Base-by-base conservation (phyloP, 2,329 filamentous ascomycete species). In the Colletotrichum euphorbiae region DNA sequence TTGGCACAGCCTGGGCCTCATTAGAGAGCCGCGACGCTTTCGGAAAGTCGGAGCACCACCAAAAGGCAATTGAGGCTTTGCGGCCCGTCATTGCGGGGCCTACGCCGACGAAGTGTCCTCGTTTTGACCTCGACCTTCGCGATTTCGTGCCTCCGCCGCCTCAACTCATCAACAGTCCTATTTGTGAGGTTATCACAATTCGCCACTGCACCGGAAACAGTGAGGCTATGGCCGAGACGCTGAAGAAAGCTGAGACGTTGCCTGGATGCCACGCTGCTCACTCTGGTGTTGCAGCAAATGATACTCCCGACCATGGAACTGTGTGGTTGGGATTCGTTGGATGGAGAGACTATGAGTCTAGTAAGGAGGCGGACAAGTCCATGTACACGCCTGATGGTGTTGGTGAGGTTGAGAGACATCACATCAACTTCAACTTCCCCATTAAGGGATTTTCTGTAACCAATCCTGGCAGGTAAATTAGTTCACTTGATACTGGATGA, bases 371-470 rank as follows among this genome's bases (percentile, higher is more conserved):
- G 3, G 66, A 68, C 6, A 68, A 65, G 48, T 48, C 46, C 1
- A 13, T 50, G 1, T 68, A 68, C 15, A 68, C 50, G 6, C 66
- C 66, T 1, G 28, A 46, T 0, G 66, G 48, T 3, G 40, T 54
- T 1, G 66, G 66, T 0, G 43, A 69, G 4, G n/a, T 66, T 0
- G 66, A 69, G 55, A 13, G 17, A 2, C 66, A 69, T 21, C 61
- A 69, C 24, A 60, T 66, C 36, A 66, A 69, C 62, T 69, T 69
- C 24, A 69, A 66, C 4, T 69, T 69, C 15, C 66, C 66, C 6
- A 69, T 69, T 6, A 69, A 69, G 61, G 66, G 66, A 6, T 69
- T 65, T 13, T 69, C 66, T 3, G 61, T 69, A 3, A 69, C 66
- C 6, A 69, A 69, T 33, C 66, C 66, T 4, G 66, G 66, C 8